These are phyloP conservation scores for Scheffersomyces amazonensis DNA, from an alignment of 805 yeast species.

Conservation along the genomic window DNA sequence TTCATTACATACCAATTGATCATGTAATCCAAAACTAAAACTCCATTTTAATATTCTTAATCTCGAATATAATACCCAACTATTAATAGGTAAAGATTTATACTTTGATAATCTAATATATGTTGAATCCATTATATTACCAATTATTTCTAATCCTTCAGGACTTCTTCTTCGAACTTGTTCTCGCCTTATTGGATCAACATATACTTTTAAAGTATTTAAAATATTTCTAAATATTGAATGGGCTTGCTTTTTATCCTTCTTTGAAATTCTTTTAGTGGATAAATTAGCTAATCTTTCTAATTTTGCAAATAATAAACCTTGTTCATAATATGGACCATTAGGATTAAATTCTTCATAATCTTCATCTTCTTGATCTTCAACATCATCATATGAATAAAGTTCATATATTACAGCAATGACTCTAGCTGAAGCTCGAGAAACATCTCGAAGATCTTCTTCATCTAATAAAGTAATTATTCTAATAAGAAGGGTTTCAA, in stretches of 20 bases:
- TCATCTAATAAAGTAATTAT: constrained; percentile 42
- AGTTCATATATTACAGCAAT: constrained; percentile 57
- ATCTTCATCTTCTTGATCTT: constrained; percentile 30
- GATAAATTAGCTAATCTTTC: constrained; percentile 48
- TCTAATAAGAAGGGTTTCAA: constrained; percentile 34
- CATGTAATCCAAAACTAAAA: constrained; percentile 50
- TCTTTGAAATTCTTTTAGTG: constrained; percentile 56
- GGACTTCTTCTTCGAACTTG: constrained; percentile 35
- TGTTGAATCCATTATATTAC: constrained; percentile 28
- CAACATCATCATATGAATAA: constrained; percentile 41
- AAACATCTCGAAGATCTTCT: constrained; percentile 40
- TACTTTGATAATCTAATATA: constrained; percentile 44
- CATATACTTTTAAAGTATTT: constrained; percentile 42
- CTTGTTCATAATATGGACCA: constrained; percentile 54
- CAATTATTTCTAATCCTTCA: constrained; percentile 30
- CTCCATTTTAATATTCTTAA: constrained; percentile 49
- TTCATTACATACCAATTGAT: constrained; percentile 41
- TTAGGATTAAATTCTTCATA: constrained; percentile 43
- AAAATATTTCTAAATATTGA: constrained; percentile 60
- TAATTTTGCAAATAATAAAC: constrained; percentile 39
- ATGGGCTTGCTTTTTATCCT: constrained; percentile 57
- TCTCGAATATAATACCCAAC: constrained; percentile 51
- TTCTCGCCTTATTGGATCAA: constrained; percentile 29
- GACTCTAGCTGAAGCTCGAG: constrained; percentile 54
- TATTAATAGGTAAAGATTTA: constrained; percentile 43